These are phyloP conservation scores for Sphaerulina musiva DNA, from an alignment of 2,329 filamentous ascomycete species.

Conservation along the genomic window DNA sequence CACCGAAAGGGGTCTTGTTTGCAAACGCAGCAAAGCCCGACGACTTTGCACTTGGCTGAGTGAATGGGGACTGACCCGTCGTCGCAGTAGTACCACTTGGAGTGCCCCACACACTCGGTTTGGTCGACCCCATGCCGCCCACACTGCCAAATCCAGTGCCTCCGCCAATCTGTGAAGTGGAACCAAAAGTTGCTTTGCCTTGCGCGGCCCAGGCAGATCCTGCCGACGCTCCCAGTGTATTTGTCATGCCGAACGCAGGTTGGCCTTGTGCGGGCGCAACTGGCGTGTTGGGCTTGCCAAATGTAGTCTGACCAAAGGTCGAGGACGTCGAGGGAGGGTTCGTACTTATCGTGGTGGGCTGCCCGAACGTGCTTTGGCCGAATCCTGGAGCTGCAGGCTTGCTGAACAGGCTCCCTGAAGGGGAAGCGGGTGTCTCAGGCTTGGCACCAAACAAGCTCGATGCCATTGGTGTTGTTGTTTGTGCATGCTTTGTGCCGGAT, in stretches of 20 bases:
- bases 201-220: slow-evolving; percentile 2
- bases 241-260: slow-evolving; percentile 7
- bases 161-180: slow-evolving; percentile 5
- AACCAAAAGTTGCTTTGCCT: slow-evolving; percentile 7
- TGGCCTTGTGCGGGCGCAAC: background rate
- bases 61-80: slow-evolving; percentile 20
- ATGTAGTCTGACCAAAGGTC: slow-evolving; percentile 12
- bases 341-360: slow-evolving; percentile 17
- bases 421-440: background rate
- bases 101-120: slow-evolving; percentile 6
- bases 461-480: background rate
- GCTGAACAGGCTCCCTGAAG: background rate
- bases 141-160: slow-evolving; percentile 10
- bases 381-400: slow-evolving; percentile 3
- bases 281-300: background rate
- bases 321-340: slow-evolving; percentile 4
- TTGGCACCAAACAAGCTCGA: background rate
- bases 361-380: slow-evolving; percentile 12
- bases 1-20: slow-evolving; percentile 1
- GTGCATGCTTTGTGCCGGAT: background rate
- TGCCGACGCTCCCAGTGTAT: background rate
- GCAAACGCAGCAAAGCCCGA: slow-evolving; percentile 3
- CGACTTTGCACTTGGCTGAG: background rate
- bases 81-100: background rate
- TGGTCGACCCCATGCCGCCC: slow-evolving; percentile 5